Percentiles rank a stretch among this genome's conserved stretches.
Conservation (phyloP, 2,329 filamentous ascomycete genomes). For the Rhexocercosporidium sp. region DNA sequence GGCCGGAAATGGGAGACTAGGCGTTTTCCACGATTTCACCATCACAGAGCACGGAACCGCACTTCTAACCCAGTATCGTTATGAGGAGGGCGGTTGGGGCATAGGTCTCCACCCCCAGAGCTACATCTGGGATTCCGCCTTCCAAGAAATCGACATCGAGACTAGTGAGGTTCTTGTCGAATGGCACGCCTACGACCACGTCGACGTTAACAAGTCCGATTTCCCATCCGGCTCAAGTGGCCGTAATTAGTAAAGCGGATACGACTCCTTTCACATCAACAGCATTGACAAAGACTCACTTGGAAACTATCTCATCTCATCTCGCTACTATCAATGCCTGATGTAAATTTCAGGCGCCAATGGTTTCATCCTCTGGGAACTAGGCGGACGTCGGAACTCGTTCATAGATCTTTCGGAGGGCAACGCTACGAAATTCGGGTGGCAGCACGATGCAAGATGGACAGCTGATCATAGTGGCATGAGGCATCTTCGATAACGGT, state of each 20-base stretch:
- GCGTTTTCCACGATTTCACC: slow-evolving; percentile 51
- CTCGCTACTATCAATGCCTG: slow-evolving; percentile 47
- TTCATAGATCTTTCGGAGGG: slow-evolving; percentile 42
- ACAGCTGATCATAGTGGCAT: slow-evolving; percentile 20
- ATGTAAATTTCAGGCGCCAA: slow-evolving; percentile 49
- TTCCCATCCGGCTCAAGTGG: slow-evolving; percentile 8
- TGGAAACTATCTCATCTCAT: slow-evolving; percentile 53
- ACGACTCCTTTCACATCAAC: slow-evolving; percentile 42
- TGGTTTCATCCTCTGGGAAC: slow-evolving; percentile 51
- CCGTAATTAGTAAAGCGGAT: slow-evolving; percentile 32
- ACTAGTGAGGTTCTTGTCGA: slow-evolving; percentile 55
- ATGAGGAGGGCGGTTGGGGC: slow-evolving; percentile 42
- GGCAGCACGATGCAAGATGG: slow-evolving; percentile 54
- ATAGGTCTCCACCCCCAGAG: slow-evolving; percentile 35
- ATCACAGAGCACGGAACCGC: slow-evolving; percentile 50
- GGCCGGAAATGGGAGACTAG: slow-evolving; percentile 44
- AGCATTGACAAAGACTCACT: slow-evolving; percentile 45
- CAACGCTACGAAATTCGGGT: slow-evolving; percentile 51
- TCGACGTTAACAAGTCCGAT: slow-evolving; percentile 17
- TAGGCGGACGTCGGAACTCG: slow-evolving; percentile 50
- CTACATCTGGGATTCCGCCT: slow-evolving; percentile 49
- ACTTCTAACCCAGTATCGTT: slow-evolving; percentile 48
- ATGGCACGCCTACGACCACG: slow-evolving; percentile 47
- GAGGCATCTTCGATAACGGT: slow-evolving; percentile 27
- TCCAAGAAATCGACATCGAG: slow-evolving; percentile 57